Evolutionary conservation across 805 yeast genomes (phyloP).

Genomic region (Starmerella etchellsii): DNA sequence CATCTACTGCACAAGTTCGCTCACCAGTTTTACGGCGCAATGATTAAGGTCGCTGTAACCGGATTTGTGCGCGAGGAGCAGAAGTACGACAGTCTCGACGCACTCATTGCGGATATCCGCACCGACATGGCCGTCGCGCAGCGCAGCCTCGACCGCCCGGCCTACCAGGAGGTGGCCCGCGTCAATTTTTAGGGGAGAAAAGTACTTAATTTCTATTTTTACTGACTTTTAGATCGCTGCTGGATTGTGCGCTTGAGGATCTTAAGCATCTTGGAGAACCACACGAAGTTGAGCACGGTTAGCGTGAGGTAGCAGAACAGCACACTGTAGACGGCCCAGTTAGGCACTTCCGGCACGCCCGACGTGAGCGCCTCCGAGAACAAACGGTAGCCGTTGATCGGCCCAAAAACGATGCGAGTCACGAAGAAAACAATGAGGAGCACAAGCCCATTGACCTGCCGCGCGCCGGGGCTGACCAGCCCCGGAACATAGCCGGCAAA

Average conservation of each 20-base stretch:
- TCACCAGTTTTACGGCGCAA: conserved; percentile 69
- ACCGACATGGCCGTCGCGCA: conserved; percentile 62
- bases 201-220: no score
- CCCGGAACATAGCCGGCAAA: conserved; percentile 71
- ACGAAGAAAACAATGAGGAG: conserved; percentile 59
- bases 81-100: conserved; percentile 72
- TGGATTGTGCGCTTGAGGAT: conserved; percentile 46
- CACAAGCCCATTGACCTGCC: conserved; percentile 56
- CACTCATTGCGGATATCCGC: conserved; percentile 70
- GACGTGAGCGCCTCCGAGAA: conserved; percentile 26
- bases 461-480: conserved; percentile 40
- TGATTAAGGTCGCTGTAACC: conserved; percentile 51
- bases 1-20: conserved; percentile 69
- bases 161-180: conserved; percentile 33
- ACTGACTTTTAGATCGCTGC: no score
- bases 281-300: conserved; percentile 56
- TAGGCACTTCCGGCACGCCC: conserved; percentile 31
- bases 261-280: conserved; percentile 79
- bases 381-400: conserved; percentile 44
- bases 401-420: conserved; percentile 80
- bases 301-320: conserved; percentile 49
- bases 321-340: conserved; percentile 37
- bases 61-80: conserved; percentile 90
- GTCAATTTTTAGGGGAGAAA: no score
- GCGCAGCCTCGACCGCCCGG: conserved; percentile 34